Base-by-base conservation (phyloP, 164 flowering plant species). In the Taxillus chinensis region DNA sequence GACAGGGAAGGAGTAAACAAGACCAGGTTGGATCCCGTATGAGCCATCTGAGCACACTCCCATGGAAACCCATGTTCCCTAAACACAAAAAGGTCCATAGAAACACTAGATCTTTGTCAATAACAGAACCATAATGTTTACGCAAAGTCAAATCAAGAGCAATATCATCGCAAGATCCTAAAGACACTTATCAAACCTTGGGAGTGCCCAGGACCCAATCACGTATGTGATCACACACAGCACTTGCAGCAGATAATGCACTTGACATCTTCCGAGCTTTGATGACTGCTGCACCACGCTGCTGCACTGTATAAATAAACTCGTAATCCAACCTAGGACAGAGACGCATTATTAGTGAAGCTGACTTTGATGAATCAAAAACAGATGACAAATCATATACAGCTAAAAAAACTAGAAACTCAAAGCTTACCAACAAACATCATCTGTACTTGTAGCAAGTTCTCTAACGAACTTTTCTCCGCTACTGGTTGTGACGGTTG, bases 31-130 rank as follows among this genome's bases (percentile, higher is more conserved):
- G 17, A 90, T 77, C 10, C 83, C 85, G 60, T 90, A 92, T 50
- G 96, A 92, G 0, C 98, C 98, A 77, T 90, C 96, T 59, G 96
- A 86, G 70, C 67, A 85, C 14, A 89, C 93, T 63, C 96, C 96
- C 98, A 92, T 89, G 8, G 96, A 92, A 11, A 86, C 91, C 92
- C 91, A 89, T 41, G 82, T 80, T 39, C 90, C 96, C 92, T 89
- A 75, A 5, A 62, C n/a, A 5, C 52, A 70, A 55, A 27, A 27
- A 27, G 27, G 27, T 27, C 27, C 12, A 52, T 38, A n/a, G 27
- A 5, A 67, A 41, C 17, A n/a, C n/a, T 27, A 27, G 2, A 27
- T 27, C 27, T 27, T 27, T 48, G 13, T 11, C 51, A 11, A 11
- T 0, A 48, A 48, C 13, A 11, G 13, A 3, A 7, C 10, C 13